Evolutionary conservation across 768 basidiomycete species (phyloP), one percentile per base, ranked within the genome.

Genomic region (Mycena leptocephala): DNA sequence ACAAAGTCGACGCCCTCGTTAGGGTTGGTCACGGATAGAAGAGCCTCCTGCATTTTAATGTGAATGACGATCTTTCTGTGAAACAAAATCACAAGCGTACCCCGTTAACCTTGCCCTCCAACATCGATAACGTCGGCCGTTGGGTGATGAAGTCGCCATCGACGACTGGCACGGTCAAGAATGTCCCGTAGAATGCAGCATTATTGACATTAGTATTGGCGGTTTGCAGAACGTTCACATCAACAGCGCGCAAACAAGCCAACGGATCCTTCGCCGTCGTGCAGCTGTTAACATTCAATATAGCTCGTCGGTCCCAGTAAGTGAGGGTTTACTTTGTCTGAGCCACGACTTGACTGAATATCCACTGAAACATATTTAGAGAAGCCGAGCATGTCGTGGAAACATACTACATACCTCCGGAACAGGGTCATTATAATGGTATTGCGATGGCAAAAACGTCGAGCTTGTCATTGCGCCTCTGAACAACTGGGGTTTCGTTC

Each of bases 101-200:
- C 22, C 85, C 86, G n/a, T 87, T 86, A 26, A 83, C 75, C 3
- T 76, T 75, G 24, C 84, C 79, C 59, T 79, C 74, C 13, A 62
- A 59, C 14, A 87, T 73, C 0, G 83, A 82, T 46, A 80, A 68
- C 2, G 82, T 85, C 2, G 86, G 85, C 6, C 80, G 77, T 70
- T 85, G 84, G 13, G 79, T 70, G 28, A 87, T 85, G 65, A 86
- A 81, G 0, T 78, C 71, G 14, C 84, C 86, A 46, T 87, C 86
- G 6, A 87, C 82, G 32, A 87, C 85, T 2, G 86, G 86, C 16
- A 81, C 81, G 39, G 82, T 82, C 30, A 71, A 26, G 30, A 80
- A 84, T 2, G 83, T 84, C 2, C 84, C 83, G 64, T 79, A 84
- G 73, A 85, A 83, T 8, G n/a, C 62, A 14, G 62, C 62, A 13